Evolutionary conservation across 2,329 filamentous ascomycete genomes (phyloP).

Genomic region (Knufia petricola): DNA sequence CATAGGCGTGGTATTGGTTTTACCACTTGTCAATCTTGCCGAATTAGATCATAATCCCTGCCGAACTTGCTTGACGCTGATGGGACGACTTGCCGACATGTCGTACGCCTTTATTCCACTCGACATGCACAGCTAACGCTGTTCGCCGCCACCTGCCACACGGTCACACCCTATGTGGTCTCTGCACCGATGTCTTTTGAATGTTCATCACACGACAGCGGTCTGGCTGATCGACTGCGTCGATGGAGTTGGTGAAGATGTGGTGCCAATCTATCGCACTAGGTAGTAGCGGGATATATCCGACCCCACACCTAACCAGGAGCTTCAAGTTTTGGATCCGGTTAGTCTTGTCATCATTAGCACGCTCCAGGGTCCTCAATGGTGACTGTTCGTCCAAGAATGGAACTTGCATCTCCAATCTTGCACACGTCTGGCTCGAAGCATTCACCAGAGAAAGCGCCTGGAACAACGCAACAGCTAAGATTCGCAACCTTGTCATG

Average conservation of each 20-base stretch:
- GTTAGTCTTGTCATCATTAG: background rate
- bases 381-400: too few species aligned
- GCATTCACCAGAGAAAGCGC: too few species aligned
- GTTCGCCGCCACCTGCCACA: background rate
- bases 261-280: background rate
- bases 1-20: constrained; percentile 2
- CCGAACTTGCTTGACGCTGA: background rate
- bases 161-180: background rate
- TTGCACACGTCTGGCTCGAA: too few species aligned
- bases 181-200: background rate
- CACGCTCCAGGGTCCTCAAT: too few species aligned
- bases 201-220: background rate
- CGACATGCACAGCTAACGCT: background rate
- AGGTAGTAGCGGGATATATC: background rate
- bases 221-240: background rate
- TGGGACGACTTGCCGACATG: constrained; percentile 1
- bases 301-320: background rate
- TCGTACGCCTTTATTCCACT: background rate
- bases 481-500: too few species aligned
- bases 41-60: constrained; percentile 6
- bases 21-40: constrained; percentile 8
- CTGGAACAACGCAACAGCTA: too few species aligned
- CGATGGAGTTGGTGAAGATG: background rate
- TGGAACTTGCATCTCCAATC: too few species aligned
- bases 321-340: background rate